Evolutionary conservation across 495 filamentous ascomycete species (phyloP).

Genomic region (Penicillium flavigenum): DNA sequence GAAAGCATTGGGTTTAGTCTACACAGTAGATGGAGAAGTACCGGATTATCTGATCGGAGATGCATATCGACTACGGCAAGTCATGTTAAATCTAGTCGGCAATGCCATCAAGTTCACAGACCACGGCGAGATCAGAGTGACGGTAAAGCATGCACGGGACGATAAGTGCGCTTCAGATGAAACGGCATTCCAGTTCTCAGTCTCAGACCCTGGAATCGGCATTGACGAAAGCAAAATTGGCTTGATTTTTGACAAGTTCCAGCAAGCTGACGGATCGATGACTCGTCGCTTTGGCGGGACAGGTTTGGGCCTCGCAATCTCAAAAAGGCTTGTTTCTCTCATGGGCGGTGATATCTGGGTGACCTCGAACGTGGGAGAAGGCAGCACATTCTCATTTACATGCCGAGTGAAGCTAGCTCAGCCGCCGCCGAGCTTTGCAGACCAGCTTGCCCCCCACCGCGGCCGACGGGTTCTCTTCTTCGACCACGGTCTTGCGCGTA

Average conservation of each 20-base stretch:
- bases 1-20: constrained; percentile 58
- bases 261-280: constrained; percentile 92
- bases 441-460: constrained; percentile 76
- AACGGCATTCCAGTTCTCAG: constrained; percentile 50
- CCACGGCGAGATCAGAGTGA: constrained; percentile 62
- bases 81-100: constrained; percentile 76
- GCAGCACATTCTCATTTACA: constrained; percentile 88
- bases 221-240: constrained; percentile 71
- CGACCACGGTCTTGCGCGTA: constrained; percentile 71
- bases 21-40: constrained; percentile 51
- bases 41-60: constrained; percentile 56
- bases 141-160: constrained; percentile 54
- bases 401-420: constrained; percentile 70
- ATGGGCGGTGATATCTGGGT: constrained; percentile 91
- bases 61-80: constrained; percentile 73
- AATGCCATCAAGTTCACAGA: constrained; percentile 87
- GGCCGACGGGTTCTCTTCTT: constrained; percentile 80
- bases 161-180: constrained; percentile 43
- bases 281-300: constrained; percentile 77
- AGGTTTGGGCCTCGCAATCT: constrained; percentile 74
- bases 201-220: constrained; percentile 80
- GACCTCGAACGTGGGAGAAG: constrained; percentile 75
- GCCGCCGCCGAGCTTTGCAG: constrained; percentile 68
- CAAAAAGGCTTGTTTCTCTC: constrained; percentile 69
- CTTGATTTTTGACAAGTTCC: constrained; percentile 77